Evolutionary conservation across 768 basidiomycete genomes (phyloP).

Genomic region (Fomitopsis serialis): DNA sequence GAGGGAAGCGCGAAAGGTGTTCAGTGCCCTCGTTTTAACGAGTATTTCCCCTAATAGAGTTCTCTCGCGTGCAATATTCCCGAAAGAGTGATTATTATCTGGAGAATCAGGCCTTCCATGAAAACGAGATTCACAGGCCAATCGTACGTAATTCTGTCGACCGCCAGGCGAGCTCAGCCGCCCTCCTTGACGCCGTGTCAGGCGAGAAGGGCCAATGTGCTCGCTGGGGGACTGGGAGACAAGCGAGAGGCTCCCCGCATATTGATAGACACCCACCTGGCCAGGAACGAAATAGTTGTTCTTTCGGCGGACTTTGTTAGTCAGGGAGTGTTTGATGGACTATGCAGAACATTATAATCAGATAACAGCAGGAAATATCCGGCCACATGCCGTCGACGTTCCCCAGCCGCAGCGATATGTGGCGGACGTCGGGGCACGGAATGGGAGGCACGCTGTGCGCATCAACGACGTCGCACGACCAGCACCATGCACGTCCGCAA

Average conservation of each 20-base stretch:
- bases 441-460: too few species aligned
- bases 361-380: constrained; percentile 16
- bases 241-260: neutral
- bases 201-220: neutral
- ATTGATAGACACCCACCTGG: constrained; percentile 2
- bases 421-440: too few species aligned
- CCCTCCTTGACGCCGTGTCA: neutral
- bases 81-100: constrained; percentile 50
- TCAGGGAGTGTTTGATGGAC: constrained; percentile 12
- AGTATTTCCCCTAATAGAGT: constrained; percentile 67
- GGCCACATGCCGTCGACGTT: constrained; percentile 13
- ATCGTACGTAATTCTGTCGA: constrained; percentile 46
- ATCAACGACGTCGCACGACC: too few species aligned
- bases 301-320: constrained; percentile 5
- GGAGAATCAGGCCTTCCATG: constrained; percentile 17
- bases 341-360: constrained; percentile 13
- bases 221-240: neutral
- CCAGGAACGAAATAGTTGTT: constrained; percentile 2
- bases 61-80: constrained; percentile 57
- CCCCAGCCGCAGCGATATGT: too few species aligned
- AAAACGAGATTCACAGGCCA: constrained; percentile 12
- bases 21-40: constrained; percentile 69
- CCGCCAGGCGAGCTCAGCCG: constrained; percentile 7
- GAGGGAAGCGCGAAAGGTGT: constrained; percentile 59
- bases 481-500: too few species aligned